Percentiles rank a stretch among this genome's conserved stretches.
phyloP scores from a whole-genome alignment of 257 asterid species.

The Solanum dulcamara region DNA sequence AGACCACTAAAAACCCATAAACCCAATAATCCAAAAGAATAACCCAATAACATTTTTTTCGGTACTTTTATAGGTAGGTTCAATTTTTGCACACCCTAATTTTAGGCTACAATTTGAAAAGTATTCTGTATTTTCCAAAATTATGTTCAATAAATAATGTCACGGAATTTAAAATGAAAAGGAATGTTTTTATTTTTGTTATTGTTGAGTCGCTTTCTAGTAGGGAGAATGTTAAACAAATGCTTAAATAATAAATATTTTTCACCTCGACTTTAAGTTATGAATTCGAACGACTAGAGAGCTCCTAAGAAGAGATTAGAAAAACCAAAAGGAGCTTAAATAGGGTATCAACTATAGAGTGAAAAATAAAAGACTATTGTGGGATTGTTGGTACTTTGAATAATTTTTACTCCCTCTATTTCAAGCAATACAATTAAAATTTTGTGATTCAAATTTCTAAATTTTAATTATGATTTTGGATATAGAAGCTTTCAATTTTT shows the following conservation, averaged over 20 bases:
- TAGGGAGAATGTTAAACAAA: neutral
- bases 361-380: neutral
- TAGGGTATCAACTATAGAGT: neutral
- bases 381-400: fast-evolving
- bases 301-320: neutral
- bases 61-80: too few species aligned
- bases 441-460: too few species aligned
- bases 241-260: neutral
- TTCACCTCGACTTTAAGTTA: too few species aligned
- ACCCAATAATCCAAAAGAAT: too few species aligned
- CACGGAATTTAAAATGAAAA: neutral
- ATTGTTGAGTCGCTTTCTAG: neutral
- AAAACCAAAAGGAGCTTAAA: neutral
- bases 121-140: neutral
- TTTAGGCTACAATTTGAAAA: neutral
- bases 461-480: too few species aligned
- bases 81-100: too few species aligned
- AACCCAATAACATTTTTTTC: too few species aligned
- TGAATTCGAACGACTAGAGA: neutral
- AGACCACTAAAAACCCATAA: too few species aligned
- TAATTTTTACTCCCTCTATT: neutral
- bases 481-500: too few species aligned
- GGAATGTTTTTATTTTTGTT: neutral
- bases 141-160: neutral
- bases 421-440: neutral